Conservation (phyloP, 441 rosid genomes). For the Bocquillonia castaneifolia region DNA sequence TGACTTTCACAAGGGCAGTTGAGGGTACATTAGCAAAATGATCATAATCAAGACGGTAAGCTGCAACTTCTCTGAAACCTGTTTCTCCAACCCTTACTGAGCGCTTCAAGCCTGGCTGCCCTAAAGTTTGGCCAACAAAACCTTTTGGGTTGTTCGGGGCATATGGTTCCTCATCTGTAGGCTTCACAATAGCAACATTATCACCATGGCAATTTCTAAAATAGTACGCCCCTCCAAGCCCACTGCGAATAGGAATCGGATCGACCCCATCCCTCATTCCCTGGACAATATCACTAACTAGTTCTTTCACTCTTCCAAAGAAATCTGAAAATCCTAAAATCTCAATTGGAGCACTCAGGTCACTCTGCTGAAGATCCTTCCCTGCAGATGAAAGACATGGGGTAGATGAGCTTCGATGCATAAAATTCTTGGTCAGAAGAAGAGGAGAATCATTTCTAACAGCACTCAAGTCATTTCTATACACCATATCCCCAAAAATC, state of each 20-base stretch:
- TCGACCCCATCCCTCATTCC: constrained; percentile 34
- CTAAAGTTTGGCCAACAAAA: constrained; percentile 39
- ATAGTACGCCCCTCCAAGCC: constrained; percentile 45
- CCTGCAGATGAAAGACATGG: constrained; percentile 41
- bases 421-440: constrained; percentile 33
- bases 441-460: constrained; percentile 40
- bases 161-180: constrained; percentile 42
- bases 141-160: constrained; percentile 48
- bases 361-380: constrained; percentile 36
- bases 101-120: constrained; percentile 41
- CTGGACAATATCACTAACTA: constrained; percentile 27
- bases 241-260: constrained; percentile 34
- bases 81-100: constrained; percentile 43
- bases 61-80: constrained; percentile 41
- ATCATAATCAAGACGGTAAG: constrained; percentile 38
- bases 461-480: constrained; percentile 37
- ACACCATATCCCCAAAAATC: constrained; percentile 35
- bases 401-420: constrained; percentile 46
- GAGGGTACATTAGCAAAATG: constrained; percentile 43
- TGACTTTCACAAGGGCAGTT: constrained; percentile 42
- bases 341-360: constrained; percentile 38
- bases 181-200: constrained; percentile 38
- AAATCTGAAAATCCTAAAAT: constrained; percentile 34
- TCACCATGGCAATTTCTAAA: constrained; percentile 34
- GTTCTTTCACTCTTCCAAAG: constrained; percentile 23